Percentiles rank a stretch among this genome's conserved stretches.
These are phyloP conservation scores for Aurifilum marmelostoma DNA, from an alignment of 2,329 filamentous ascomycete species.

Conservation along the genomic window DNA sequence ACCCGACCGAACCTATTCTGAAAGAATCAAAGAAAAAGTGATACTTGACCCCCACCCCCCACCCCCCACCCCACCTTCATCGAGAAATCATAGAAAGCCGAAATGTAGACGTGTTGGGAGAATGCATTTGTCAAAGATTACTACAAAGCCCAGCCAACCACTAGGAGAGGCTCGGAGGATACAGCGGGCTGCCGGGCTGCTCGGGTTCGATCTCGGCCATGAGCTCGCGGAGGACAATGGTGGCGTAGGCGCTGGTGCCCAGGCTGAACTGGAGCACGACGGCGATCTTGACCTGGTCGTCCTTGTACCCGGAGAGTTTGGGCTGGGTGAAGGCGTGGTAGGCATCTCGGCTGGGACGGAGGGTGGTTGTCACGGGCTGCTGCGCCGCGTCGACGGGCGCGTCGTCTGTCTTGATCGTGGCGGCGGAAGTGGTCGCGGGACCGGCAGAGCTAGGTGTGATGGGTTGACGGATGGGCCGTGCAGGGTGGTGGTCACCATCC, in stretches of 20 bases:
- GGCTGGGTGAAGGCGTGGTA: slow-evolving; percentile 32
- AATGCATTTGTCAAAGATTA: too few relatives aligned
- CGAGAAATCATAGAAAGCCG: too few relatives aligned
- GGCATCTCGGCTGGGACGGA: slow-evolving; percentile 14
- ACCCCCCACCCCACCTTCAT: too few relatives aligned
- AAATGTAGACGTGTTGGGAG: neutral
- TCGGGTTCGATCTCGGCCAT: slow-evolving; percentile 31
- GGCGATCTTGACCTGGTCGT: slow-evolving; percentile 38
- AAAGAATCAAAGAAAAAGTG: neutral
- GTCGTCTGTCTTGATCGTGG: neutral
- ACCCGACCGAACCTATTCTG: neutral
- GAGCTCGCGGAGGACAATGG: slow-evolving; percentile 43
- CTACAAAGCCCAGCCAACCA: neutral
- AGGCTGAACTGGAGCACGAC: slow-evolving; percentile 44
- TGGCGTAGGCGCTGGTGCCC: slow-evolving; percentile 43
- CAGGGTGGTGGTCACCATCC: neutral
- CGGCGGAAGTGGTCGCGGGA: neutral
- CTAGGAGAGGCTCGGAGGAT: neutral
- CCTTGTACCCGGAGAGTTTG: slow-evolving; percentile 30
- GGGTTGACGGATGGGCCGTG: slow-evolving; percentile 23
- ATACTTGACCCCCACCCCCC: too few relatives aligned
- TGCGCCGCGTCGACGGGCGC: neutral
- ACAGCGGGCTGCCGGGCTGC: slow-evolving; percentile 22
- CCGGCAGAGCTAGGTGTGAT: slow-evolving; percentile 8
- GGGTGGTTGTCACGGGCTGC: slow-evolving; percentile 4